phyloP scores from a whole-genome alignment of 495 filamentous ascomycete species.

The Apiosordaria backusii region DNA sequence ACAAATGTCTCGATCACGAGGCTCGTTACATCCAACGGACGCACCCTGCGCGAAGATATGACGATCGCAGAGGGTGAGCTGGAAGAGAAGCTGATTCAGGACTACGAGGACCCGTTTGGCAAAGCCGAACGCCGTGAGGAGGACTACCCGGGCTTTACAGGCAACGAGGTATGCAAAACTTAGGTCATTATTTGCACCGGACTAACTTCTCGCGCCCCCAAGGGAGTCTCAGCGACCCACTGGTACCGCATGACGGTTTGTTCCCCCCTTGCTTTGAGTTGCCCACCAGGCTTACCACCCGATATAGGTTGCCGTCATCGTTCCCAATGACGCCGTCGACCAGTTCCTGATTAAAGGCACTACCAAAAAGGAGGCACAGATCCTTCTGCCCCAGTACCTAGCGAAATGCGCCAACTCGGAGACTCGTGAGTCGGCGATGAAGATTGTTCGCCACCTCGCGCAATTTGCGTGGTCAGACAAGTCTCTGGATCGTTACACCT shows the following conservation, averaged over 20 bases:
- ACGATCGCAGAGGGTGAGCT: slow-evolving; percentile 20
- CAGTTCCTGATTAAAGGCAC: slow-evolving; percentile 9
- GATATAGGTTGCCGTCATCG: slow-evolving; percentile 19
- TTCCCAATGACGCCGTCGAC: slow-evolving; percentile 14
- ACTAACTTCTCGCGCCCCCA: neutral
- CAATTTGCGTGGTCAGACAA: slow-evolving; percentile 9
- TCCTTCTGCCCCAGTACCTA: slow-evolving; percentile 8
- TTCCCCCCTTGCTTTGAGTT: neutral
- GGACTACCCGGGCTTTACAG: slow-evolving; percentile 38
- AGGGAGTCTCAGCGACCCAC: slow-evolving; percentile 31
- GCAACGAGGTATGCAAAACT: slow-evolving; percentile 30
- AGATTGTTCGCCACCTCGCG: slow-evolving; percentile 14
- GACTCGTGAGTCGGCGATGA: slow-evolving; percentile 1
- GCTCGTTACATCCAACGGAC: slow-evolving; percentile 31
- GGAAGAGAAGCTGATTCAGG: slow-evolving; percentile 28
- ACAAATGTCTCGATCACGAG: slow-evolving; percentile 18
- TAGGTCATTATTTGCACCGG: slow-evolving; percentile 5
- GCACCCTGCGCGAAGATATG: slow-evolving; percentile 19
- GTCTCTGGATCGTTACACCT: neutral
- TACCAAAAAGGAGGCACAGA: slow-evolving; percentile 3
- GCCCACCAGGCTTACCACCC: neutral
- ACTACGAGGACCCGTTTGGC: slow-evolving; percentile 31
- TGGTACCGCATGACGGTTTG: slow-evolving; percentile 36
- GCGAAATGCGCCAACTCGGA: slow-evolving; percentile 2
- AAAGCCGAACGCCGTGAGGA: slow-evolving; percentile 35